Conservation (phyloP, 148 eudicot genomes). For the Fagopyrum esculentum region DNA sequence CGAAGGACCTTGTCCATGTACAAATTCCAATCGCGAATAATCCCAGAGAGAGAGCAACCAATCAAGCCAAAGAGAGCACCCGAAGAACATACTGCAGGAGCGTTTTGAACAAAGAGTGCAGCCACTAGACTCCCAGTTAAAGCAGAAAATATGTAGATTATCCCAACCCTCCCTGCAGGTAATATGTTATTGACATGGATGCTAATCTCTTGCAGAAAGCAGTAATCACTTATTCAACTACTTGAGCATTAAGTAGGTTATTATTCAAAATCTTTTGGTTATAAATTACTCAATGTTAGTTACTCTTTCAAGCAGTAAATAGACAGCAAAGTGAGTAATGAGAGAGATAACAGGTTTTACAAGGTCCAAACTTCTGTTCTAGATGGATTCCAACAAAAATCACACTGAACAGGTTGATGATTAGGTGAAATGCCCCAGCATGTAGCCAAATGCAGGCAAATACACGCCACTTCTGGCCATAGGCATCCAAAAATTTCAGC, state of each 20-base stretch:
- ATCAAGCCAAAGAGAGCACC: slow-evolving; percentile 78
- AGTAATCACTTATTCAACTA: not conserved
- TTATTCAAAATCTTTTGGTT: not conserved
- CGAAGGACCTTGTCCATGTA: slow-evolving; percentile 51
- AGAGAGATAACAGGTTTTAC: slow-evolving; percentile 26
- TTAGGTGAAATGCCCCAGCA: slow-evolving; percentile 62
- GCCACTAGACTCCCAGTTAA: slow-evolving; percentile 48
- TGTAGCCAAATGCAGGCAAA: slow-evolving; percentile 54
- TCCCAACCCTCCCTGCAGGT: slow-evolving; percentile 59
- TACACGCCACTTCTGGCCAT: slow-evolving; percentile 50
- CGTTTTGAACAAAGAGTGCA: slow-evolving; percentile 51
- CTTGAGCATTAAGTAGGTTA: not conserved
- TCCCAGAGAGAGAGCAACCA: slow-evolving; percentile 66
- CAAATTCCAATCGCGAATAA: slow-evolving; percentile 58
- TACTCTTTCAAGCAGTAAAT: not conserved
- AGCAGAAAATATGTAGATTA: slow-evolving; percentile 62
- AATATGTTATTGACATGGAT: slow-evolving; percentile 4
- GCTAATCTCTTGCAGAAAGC: not conserved
- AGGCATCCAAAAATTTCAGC: slow-evolving; percentile 21
- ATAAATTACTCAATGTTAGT: not conserved
- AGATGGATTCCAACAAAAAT: slow-evolving; percentile 64
- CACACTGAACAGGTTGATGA: slow-evolving; percentile 45
- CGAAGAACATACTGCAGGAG: slow-evolving; percentile 58
- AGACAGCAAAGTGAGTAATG: not conserved
- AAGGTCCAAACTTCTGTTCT: slow-evolving; percentile 74